These are phyloP conservation scores for Brassica cretica DNA, from an alignment of 345 rosid species.

Conservation along the genomic window DNA sequence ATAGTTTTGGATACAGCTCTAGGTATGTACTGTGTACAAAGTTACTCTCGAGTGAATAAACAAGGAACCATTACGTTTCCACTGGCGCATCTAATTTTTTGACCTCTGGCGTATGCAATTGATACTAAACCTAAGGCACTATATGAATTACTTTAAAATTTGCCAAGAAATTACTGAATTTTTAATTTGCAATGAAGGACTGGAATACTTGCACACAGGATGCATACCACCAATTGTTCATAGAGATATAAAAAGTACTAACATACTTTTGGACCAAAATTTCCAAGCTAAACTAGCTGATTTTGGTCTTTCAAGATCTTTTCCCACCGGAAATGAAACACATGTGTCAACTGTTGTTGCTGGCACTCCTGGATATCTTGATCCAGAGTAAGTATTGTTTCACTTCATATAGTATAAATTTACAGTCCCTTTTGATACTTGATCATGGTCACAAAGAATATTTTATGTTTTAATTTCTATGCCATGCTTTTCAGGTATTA, in stretches of 20 bases:
- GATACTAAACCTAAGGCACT: background rate
- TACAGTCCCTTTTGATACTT: background rate
- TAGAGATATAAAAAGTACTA: constrained; percentile 46
- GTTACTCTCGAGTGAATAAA: background rate
- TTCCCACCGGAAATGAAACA: constrained; percentile 30
- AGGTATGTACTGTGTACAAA: constrained; percentile 35
- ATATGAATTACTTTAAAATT: background rate
- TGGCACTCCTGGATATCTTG: constrained; percentile 47
- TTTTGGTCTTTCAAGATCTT: constrained; percentile 48
- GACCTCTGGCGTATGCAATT: background rate
- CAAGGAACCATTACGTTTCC: background rate
- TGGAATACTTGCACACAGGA: constrained; percentile 49
- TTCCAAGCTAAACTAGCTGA: constrained; percentile 48
- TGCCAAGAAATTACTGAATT: background rate
- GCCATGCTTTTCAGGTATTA: constrained; percentile 34
- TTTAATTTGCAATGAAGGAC: constrained; percentile 29
- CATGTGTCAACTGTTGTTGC: constrained; percentile 35
- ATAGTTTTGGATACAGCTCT: constrained; percentile 49
- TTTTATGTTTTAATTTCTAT: background rate
- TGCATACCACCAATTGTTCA: constrained; percentile 50
- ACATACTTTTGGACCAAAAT: constrained; percentile 44
- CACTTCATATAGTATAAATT: background rate
- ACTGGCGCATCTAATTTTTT: background rate
- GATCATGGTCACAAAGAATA: too few species aligned
- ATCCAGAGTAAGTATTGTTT: constrained; percentile 43